Evolutionary conservation across 2,329 filamentous ascomycete genomes (phyloP).

Genomic region (Pseudonectria foliicola): DNA sequence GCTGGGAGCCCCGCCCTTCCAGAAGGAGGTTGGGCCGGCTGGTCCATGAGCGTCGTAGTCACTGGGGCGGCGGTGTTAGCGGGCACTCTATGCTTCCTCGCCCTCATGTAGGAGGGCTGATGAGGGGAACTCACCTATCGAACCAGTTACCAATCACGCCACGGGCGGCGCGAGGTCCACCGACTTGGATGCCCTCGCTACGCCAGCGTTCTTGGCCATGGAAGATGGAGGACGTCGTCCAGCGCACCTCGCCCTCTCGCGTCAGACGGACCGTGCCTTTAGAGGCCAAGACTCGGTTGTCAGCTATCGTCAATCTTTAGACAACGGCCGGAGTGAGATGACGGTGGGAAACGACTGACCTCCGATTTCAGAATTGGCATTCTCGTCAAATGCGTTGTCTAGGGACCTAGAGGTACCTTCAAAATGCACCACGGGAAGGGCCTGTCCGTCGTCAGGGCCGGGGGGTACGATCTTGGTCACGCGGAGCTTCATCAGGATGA

Average conservation of each 20-base stretch:
- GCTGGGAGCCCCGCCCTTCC: slow-evolving; percentile 58
- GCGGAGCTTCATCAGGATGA: slow-evolving; percentile 61
- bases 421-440: slow-evolving; percentile 61
- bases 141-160: slow-evolving; percentile 74
- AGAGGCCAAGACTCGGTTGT: slow-evolving; percentile 16
- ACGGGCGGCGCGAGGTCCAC: slow-evolving; percentile 55
- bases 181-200: slow-evolving; percentile 70
- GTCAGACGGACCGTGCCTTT: slow-evolving; percentile 58
- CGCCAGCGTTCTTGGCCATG: slow-evolving; percentile 64
- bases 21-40: slow-evolving; percentile 68
- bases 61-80: slow-evolving; percentile 27
- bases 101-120: neutral
- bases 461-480: slow-evolving; percentile 56
- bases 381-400: slow-evolving; percentile 59
- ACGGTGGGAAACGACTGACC: slow-evolving; percentile 37
- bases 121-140: slow-evolving; percentile 48
- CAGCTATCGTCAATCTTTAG: slow-evolving; percentile 7
- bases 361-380: slow-evolving; percentile 58
- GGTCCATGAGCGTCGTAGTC: slow-evolving; percentile 63
- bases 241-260: slow-evolving; percentile 62
- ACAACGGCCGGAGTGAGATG: neutral
- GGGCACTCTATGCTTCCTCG: no score
- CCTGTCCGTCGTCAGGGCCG: slow-evolving; percentile 48
- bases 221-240: slow-evolving; percentile 62
- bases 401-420: slow-evolving; percentile 54